Percentiles rank a stretch among this genome's conserved stretches.
Evolutionary conservation across 805 yeast species (phyloP).

Genomic region (Candida silvatica): DNA sequence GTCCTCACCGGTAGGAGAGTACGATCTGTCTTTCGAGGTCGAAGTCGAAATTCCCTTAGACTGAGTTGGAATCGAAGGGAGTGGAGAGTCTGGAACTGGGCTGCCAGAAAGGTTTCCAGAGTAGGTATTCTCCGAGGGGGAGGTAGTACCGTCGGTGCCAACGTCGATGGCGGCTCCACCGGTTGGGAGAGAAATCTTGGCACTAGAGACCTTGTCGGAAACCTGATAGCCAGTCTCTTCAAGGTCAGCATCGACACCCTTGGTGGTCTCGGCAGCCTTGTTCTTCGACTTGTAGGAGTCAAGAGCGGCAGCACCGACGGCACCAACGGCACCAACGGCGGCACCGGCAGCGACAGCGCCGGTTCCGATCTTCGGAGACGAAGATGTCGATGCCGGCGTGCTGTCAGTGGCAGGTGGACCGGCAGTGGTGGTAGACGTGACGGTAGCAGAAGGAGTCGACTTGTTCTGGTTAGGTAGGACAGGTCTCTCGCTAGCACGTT

Average conservation of each 20-base stretch:
- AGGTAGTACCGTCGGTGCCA: too few species aligned
- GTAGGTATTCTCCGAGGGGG: neutral
- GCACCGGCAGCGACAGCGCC: neutral
- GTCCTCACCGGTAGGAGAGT: slow-evolving; percentile 3
- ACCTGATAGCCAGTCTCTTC: neutral
- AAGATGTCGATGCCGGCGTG: neutral
- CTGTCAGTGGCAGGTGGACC: neutral
- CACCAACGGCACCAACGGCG: neutral
- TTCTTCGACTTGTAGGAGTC: neutral
- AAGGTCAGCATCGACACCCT: neutral
- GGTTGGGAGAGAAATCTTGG: too few species aligned
- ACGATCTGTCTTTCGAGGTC: neutral
- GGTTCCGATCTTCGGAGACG: too few species aligned
- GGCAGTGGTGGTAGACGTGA: neutral
- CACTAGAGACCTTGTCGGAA: too few species aligned
- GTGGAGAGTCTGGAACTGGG: neutral
- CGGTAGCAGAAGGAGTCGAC: neutral
- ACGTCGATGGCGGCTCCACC: too few species aligned
- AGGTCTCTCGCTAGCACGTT: neutral
- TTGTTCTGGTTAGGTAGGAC: neutral
- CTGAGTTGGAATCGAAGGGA: neutral
- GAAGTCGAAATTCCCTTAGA: neutral
- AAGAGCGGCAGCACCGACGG: neutral
- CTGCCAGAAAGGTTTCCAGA: neutral
- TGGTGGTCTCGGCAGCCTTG: neutral